A percentile compares a stretch with the other conserved stretches of the same genome.
phyloP scores from a whole-genome alignment of 1,139 yeast genomes.

The Pichia sorboxylosa region DNA sequence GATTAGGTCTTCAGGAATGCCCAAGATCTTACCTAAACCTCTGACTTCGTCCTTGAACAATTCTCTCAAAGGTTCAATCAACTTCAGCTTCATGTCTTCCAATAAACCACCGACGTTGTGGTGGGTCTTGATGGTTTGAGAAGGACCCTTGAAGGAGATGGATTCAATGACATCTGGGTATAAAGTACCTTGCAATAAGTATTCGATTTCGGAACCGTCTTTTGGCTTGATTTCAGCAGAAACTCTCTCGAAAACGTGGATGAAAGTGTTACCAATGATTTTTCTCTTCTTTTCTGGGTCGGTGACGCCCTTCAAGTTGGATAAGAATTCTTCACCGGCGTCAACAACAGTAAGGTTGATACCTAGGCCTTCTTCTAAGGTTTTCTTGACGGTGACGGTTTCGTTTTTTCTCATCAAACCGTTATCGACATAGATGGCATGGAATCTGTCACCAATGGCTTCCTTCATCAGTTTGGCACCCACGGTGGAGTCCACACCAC shows the following conservation, averaged over 20 bases:
- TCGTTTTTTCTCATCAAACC: slow-evolving; percentile 96
- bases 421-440: slow-evolving; percentile 94
- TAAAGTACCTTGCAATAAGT: slow-evolving; percentile 89
- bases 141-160: slow-evolving; percentile 97
- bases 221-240: slow-evolving; percentile 87
- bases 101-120: slow-evolving; percentile 97
- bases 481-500: slow-evolving; percentile 99
- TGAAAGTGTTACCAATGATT: slow-evolving; percentile 95
- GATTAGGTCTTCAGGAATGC: slow-evolving; percentile 91
- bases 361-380: slow-evolving; percentile 85
- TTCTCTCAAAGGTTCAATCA: slow-evolving; percentile 97
- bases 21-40: slow-evolving; percentile 85
- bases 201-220: slow-evolving; percentile 85
- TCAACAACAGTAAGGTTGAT: slow-evolving; percentile 91
- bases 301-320: slow-evolving; percentile 80
- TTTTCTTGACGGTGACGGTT: slow-evolving; percentile 77
- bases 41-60: slow-evolving; percentile 98
- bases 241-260: slow-evolving; percentile 92
- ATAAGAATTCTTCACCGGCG: slow-evolving; percentile 82
- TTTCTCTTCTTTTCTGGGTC: slow-evolving; percentile 99
- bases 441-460: slow-evolving; percentile 98
- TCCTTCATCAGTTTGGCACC: slow-evolving; percentile 97
- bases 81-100: slow-evolving; percentile 95
- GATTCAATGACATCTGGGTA: slow-evolving; percentile 99
- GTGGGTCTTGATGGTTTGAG: slow-evolving; percentile 97